Evolutionary conservation across 2,329 filamentous ascomycete genomes (phyloP), one percentile per base, ranked within the genome.

Genomic region (Sporothrix sp.): DNA sequence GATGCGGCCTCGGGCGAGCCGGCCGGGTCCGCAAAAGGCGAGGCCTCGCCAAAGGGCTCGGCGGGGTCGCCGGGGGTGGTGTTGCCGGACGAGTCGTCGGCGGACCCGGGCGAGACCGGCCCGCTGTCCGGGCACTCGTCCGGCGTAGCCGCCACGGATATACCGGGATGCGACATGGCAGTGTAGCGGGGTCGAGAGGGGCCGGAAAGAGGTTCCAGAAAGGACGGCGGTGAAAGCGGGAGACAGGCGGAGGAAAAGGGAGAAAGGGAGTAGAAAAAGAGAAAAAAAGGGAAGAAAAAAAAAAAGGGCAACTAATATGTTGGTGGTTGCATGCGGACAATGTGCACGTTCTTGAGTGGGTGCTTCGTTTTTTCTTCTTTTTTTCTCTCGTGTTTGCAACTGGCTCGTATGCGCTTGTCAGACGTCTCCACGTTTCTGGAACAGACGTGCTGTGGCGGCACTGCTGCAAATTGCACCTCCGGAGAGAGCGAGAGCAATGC

Each of bases 61-160:
- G 58, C 61, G 52, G 51, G 67, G 58, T 74, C 73, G 46, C 71
- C 66, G 7, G 74, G 71, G 9, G 73, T 76, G 58, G 65, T 72
- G 48, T 70, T 67, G 53, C 71, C 69, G 16, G 74, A 75, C 7
- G 71, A 72, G 45, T 67, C 65, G 56, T 71, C 66, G 25, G 53
- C 46, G 16, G 70, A 73, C 40, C 63, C 67, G 20, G 73, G 71
- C 1, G 72, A 71, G 23, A 60, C 62, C 27, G 71, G 71, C 25
- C 64, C 67, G 49, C 65, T 61, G 48, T 67, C 65, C 48, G 61
- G 52, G 51, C 64, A 59, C 52, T 74, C 73, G 57, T 75, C 72
- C 57, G 74, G 71, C 53, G 70, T 73, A 50, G 61, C 68, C 58
- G 73, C 69, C 32, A 68, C 58, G 27, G 67, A 67, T 53, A 67